phyloP scores from a whole-genome alignment of 2,329 filamentous ascomycete species.

The Aspergillus sp. region DNA sequence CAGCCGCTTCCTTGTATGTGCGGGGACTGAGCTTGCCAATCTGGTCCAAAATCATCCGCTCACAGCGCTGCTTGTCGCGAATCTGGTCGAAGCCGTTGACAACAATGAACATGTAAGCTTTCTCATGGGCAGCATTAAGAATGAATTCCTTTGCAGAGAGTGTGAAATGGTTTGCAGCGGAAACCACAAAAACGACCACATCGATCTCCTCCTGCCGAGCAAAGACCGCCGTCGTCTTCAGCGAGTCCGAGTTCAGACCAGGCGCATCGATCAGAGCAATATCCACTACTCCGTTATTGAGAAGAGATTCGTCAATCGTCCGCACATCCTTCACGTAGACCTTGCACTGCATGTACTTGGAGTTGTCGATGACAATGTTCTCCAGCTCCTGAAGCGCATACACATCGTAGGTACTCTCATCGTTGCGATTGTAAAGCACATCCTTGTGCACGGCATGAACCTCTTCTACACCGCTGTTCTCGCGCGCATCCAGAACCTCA shows the following conservation, averaged over 20 bases:
- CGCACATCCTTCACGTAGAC: constrained; percentile 92
- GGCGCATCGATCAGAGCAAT: constrained; percentile 97
- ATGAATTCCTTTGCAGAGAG: constrained; percentile 98
- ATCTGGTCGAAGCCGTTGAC: constrained; percentile 97
- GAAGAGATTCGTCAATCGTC: constrained; percentile 84
- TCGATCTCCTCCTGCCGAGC: constrained; percentile 98
- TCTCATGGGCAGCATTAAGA: constrained; percentile 90
- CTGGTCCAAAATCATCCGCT: constrained; percentile 92
- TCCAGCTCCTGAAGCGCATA: constrained; percentile 78
- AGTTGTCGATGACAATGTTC: constrained; percentile 84
- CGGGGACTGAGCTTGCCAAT: constrained; percentile 83
- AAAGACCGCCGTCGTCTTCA: constrained; percentile 96
- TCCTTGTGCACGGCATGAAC: constrained; percentile 93
- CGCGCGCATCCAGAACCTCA: constrained; percentile 87
- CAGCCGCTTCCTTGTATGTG: constrained; percentile 87
- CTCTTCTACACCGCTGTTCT: constrained; percentile 89
- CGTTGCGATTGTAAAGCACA: constrained; percentile 76
- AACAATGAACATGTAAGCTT: constrained; percentile 98
- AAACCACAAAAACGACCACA: constrained; percentile 97
- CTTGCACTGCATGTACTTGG: constrained; percentile 90
- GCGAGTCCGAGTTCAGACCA: constrained; percentile 90
- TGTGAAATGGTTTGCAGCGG: constrained; percentile 96
- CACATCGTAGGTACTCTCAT: constrained; percentile 92
- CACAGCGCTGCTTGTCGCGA: constrained; percentile 83
- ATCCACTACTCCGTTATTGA: constrained; percentile 97